Evolutionary conservation across 306 rosid genomes (phyloP), one percentile per base, ranked within the genome.

Genomic region (Sechiopsis laciniata): DNA sequence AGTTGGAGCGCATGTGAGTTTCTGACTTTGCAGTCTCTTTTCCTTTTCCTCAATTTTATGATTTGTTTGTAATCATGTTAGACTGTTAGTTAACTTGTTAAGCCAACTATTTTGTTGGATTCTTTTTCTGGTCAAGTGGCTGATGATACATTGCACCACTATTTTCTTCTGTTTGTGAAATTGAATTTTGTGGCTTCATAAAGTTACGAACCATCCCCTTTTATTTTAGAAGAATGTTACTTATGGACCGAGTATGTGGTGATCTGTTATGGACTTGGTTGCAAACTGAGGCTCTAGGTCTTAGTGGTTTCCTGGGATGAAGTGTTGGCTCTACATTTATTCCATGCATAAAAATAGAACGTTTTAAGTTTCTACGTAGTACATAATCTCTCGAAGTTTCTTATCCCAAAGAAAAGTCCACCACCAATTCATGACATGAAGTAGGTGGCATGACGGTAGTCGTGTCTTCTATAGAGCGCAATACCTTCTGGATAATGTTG

Each of bases 1-100:
- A 79, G 75, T 80, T 94, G 86, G 99, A 94, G 79, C 97, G 90
- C 80, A 78, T 73, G 99, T 94, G 82, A 81, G 97, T 89, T 83
- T 80, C 74, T 69, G 57, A 51, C 74, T 15, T 24, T 46, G 73
- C 51, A 13, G 22, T 50, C 24, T 37, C n/a, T 50, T 69, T 50
- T 24, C 42, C 74, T 78, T 42, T 12, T 5, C 15, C 9, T 24
- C 20, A 55, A 35, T 72, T 54, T 72, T 72, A 29, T 19, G 13
- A 15, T 72, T 72, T 72, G 65, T 48, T n/a, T 21, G 64, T 22
- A 19, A 19, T 55, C 37, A 54, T 40, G 29, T 53, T 55, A 24
- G 16, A n/a, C n/a, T n/a, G 29, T 26, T 26, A 26, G 29, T 11
- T 37, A 65, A 65, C 65, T 59, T 59, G 7, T 24, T 35, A 6